phyloP scores from a whole-genome alignment of 2,329 filamentous ascomycete species.

The Chalaropsis thielavioides region DNA sequence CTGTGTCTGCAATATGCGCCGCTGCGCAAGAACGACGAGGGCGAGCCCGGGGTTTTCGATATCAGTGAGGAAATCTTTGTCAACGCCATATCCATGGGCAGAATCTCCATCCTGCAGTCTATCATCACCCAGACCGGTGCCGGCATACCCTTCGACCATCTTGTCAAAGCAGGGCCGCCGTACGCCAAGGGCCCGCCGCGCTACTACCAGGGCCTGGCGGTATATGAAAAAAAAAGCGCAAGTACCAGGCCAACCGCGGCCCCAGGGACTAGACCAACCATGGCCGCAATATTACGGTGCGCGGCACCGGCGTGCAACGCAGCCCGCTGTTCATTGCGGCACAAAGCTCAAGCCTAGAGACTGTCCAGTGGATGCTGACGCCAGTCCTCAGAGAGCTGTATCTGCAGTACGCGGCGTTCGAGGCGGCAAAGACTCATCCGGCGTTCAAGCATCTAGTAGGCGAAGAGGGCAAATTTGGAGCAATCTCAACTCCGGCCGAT shows the following conservation, averaged over 20 bases:
- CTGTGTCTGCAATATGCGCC: constrained; percentile 33
- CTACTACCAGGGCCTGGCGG: constrained; percentile 63
- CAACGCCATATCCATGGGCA: constrained; percentile 33
- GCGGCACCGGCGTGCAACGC: constrained; percentile 28
- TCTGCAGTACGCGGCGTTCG: constrained; percentile 47
- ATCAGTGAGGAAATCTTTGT: constrained; percentile 31
- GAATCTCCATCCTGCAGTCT: constrained; percentile 43
- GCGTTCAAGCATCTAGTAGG: constrained; percentile 47
- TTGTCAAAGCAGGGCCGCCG: constrained; percentile 52
- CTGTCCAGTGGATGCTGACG: constrained; percentile 63
- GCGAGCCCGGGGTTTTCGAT: constrained; percentile 26
- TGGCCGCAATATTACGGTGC: no score
- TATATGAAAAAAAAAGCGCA: constrained; percentile 59
- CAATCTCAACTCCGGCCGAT: constrained; percentile 18
- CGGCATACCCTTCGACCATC: constrained; percentile 51
- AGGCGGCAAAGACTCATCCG: constrained; percentile 44
- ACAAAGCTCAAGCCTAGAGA: constrained; percentile 42
- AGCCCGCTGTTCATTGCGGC: constrained; percentile 46
- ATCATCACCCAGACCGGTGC: constrained; percentile 53
- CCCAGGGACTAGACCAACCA: constrained; percentile 31
- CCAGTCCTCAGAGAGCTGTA: constrained; percentile 56
- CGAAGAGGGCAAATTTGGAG: constrained; percentile 47
- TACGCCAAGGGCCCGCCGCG: constrained; percentile 49
- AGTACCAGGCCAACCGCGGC: constrained; percentile 58
- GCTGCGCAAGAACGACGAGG: constrained; percentile 24